These are phyloP conservation scores for Kodamaea fungicola DNA, from an alignment of 1,139 yeast genomes.

Conservation along the genomic window DNA sequence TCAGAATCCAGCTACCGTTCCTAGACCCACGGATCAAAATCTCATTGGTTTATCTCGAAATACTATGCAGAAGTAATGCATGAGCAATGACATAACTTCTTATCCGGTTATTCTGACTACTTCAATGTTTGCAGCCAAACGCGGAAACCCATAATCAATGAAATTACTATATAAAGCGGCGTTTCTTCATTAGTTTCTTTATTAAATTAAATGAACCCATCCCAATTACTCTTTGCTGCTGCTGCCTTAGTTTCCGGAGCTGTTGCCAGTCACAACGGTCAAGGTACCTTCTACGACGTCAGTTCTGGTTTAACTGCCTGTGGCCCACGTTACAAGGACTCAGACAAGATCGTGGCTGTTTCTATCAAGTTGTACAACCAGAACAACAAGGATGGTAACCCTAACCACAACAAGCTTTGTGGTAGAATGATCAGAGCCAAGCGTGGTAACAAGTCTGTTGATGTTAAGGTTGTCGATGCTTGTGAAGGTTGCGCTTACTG, in stretches of 20 bases:
- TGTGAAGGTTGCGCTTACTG: constrained; percentile 33
- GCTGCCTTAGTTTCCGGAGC: not conserved
- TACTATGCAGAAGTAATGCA: no score
- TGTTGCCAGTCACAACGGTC: constrained; percentile 30
- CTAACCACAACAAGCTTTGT: constrained; percentile 37
- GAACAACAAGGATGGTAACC: constrained; percentile 27
- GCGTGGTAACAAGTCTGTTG: constrained; percentile 35
- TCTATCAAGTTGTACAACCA: constrained; percentile 30
- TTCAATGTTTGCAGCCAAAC: not conserved
- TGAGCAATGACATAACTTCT: no score
- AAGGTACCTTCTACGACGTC: constrained; percentile 57
- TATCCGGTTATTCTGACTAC: no score
- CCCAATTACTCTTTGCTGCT: not conserved
- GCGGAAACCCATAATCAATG: not conserved
- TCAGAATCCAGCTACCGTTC: no score
- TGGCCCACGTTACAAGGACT: constrained; percentile 44
- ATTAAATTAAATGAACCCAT: not conserved
- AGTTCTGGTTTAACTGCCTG: constrained; percentile 55
- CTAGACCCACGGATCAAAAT: no score
- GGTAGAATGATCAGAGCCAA: constrained; percentile 36
- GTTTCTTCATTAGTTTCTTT: not conserved
- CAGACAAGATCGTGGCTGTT: constrained; percentile 44
- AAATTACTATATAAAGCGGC: not conserved
- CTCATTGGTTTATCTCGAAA: no score
- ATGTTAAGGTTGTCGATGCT: constrained; percentile 36